These are phyloP conservation scores for Podospora pseudopauciseta DNA, from an alignment of 495 filamentous ascomycete species.

Conservation along the genomic window DNA sequence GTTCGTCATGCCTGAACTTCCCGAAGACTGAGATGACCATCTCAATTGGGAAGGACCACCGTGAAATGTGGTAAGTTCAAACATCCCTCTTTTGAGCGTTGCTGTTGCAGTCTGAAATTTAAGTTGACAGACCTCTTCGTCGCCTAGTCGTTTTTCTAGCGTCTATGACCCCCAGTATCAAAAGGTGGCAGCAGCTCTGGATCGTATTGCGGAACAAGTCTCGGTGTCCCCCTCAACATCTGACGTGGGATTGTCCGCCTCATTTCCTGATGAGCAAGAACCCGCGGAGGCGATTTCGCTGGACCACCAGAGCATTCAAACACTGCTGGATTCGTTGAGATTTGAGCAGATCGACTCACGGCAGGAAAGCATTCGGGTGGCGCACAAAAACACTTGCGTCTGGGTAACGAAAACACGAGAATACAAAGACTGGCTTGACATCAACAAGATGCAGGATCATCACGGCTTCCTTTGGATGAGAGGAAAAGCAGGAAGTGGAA, in stretches of 20 bases:
- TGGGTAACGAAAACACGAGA: constrained; percentile 45
- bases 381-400: constrained; percentile 44
- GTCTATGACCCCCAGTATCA: constrained; percentile 28
- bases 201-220: constrained; percentile 3
- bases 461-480: constrained; percentile 56
- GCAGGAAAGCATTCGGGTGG: constrained; percentile 34
- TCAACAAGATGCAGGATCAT: constrained; percentile 33
- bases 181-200: constrained; percentile 20
- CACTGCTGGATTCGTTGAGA: constrained; percentile 31
- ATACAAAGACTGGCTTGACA: constrained; percentile 50
- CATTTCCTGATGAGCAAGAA: not conserved
- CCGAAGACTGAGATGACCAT: constrained; percentile 25
- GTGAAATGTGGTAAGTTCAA: constrained; percentile 35
- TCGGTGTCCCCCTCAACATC: not conserved
- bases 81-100: not conserved
- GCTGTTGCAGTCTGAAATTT: not conserved
- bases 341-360: constrained; percentile 42
- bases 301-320: constrained; percentile 16
- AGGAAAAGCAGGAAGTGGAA: constrained; percentile 55
- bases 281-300: not conserved
- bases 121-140: not conserved
- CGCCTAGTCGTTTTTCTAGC: constrained; percentile 29
- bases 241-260: not conserved
- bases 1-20: constrained; percentile 31
- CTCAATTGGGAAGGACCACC: constrained; percentile 36